Conservation (phyloP, 2,329 filamentous ascomycete genomes). For the Ceratocystis cubensis region DNA sequence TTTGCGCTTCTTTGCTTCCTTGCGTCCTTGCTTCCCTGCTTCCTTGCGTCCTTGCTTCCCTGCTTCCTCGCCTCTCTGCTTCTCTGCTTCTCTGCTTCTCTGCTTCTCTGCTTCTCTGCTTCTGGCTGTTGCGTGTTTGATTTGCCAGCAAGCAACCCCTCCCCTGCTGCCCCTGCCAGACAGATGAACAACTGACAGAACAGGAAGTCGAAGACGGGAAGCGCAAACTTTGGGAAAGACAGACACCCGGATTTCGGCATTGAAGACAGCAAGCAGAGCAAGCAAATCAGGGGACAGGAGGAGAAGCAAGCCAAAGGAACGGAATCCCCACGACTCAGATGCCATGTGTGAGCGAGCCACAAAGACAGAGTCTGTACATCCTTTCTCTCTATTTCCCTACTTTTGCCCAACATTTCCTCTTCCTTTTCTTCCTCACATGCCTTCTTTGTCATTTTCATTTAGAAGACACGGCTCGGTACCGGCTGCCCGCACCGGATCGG, state of each 20-base stretch:
- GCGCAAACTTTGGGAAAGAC: neutral
- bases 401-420: neutral
- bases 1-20: too few relatives aligned
- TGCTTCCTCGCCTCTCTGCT: too few relatives aligned
- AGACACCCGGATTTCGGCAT: neutral
- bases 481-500: neutral
- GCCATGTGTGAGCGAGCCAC: constrained; percentile 7
- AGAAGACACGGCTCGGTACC: constrained; percentile 1
- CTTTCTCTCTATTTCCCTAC: neutral
- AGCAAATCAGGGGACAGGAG: neutral
- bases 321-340: constrained; percentile 8
- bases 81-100: too few relatives aligned
- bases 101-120: neutral
- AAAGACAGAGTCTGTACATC: neutral
- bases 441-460: neutral
- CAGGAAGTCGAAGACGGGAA: constrained; percentile 7
- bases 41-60: too few relatives aligned
- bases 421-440: neutral
- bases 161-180: neutral
- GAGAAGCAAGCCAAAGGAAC: neutral
- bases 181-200: neutral
- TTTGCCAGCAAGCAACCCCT: neutral
- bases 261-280: neutral
- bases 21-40: too few relatives aligned
- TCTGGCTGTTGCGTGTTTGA: neutral